Base-by-base conservation (phyloP, 202 grass and related monocot species). In the Elaeis oleifera region DNA sequence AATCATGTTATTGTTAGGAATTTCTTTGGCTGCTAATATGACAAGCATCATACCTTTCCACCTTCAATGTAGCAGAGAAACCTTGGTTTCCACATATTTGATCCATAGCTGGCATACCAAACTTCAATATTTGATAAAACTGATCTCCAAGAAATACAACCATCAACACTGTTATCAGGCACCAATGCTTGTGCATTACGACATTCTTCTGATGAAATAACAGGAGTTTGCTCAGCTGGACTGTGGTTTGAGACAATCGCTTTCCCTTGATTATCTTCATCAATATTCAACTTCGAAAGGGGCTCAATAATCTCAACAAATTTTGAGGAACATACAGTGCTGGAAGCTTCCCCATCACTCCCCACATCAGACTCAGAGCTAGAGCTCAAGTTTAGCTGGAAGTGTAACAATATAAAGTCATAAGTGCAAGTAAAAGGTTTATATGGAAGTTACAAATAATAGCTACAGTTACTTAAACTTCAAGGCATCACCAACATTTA, bases 51-150 rank as follows among this genome's bases (percentile, higher is more conserved):
- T 74, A 96, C 87, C 87, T 89, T 96, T n/a, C 92, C 87, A 51
- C 87, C 92, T 78, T 87, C 59, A 69, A 96, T 75, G 53, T 96
- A 91, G 79, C 92, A 89, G n/a, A 89, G 13, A 70, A 96, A 85
- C 65, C 92, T 96, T 23, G 81, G 76, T 58, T 60, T 81, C 84
- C 87, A 96, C 87, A 96, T 91, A 71, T 96, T 91, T 70, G 92
- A 96, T 51, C 92, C 92, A 71, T 81, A 96, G 65, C 84, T 96
- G 51, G 79, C 87, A 85, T 96, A 91, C 92, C 92, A 96, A 63
- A 91, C 67, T 71, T 89, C 73, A 61, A 59, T 71, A 82, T 67
- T 83, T 66, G 87, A 90, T 59, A 81, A 71, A 64, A 76, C 63
- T 32, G 71, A 83, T 81, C 91, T 77, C 84, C 91, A 90, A 76